These are phyloP conservation scores for Grigorovia jiainica DNA, from an alignment of 805 yeast species.

Conservation along the genomic window DNA sequence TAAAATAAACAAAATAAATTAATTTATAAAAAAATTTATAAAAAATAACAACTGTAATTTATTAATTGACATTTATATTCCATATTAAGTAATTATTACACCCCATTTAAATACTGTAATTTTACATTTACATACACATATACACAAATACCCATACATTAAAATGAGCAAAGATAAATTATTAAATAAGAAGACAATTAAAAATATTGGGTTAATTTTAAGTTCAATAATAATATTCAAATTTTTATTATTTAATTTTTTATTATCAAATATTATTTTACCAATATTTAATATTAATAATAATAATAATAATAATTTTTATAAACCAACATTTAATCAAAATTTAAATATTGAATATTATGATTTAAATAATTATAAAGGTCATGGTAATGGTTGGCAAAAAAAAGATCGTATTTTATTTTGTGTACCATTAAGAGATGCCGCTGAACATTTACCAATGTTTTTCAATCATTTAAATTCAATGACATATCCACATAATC, in stretches of 20 bases:
- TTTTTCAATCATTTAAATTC: constrained; percentile 74
- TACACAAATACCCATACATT: not conserved
- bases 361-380: constrained; percentile 59
- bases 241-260: not conserved
- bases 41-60: too few species aligned
- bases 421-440: constrained; percentile 88
- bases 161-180: too few species aligned
- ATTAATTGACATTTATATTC: too few species aligned
- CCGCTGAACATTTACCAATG: constrained; percentile 82
- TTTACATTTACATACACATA: not conserved
- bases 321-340: constrained; percentile 13
- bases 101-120: too few species aligned
- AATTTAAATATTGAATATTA: constrained; percentile 49
- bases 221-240: not conserved
- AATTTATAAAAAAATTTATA: not conserved
- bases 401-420: constrained; percentile 68
- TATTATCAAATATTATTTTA: not conserved
- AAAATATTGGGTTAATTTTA: not conserved
- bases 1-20: not conserved
- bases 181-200: not conserved
- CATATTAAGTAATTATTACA: too few species aligned
- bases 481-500: constrained; percentile 78
- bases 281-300: not conserved
- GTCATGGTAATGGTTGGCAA: constrained; percentile 71
- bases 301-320: not conserved